Percentiles rank a stretch among this genome's conserved stretches.
These are phyloP conservation scores for Patellifolia procumbens DNA, from an alignment of 179 eudicot genomes.

Conservation along the genomic window DNA sequence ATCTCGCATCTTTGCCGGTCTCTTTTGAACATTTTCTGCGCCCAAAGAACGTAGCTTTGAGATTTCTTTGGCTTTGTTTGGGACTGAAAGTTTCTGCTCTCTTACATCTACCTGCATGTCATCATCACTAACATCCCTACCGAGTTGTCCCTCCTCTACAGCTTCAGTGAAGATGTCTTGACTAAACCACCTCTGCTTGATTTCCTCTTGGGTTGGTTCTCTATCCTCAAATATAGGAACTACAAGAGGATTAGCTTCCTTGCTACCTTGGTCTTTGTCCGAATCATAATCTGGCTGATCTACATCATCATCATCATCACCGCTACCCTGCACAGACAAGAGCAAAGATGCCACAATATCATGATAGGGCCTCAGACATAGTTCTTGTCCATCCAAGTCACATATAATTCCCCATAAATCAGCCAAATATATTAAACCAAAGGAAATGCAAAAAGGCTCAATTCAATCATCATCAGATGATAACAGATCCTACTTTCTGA, in stretches of 20 bases:
- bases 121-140: constrained; percentile 56
- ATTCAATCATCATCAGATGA: not conserved
- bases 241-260: constrained; percentile 74
- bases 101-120: constrained; percentile 50
- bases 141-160: constrained; percentile 47
- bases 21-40: constrained; percentile 13
- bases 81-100: constrained; percentile 21
- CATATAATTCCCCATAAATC: not conserved
- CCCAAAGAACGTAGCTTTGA: constrained; percentile 2
- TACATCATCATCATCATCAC: constrained; percentile 45
- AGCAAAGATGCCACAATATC: not conserved
- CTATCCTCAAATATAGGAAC: constrained; percentile 55
- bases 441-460: not conserved
- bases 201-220: constrained; percentile 68
- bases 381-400: not conserved
- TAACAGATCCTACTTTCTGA: not conserved
- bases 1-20: constrained; percentile 43
- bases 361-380: not conserved
- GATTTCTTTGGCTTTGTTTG: constrained; percentile 27
- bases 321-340: constrained; percentile 45
- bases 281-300: constrained; percentile 35
- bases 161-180: constrained; percentile 77
- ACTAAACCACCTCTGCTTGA: constrained; percentile 64
- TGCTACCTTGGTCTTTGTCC: constrained; percentile 32
- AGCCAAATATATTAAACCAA: not conserved